phyloP scores from a whole-genome alignment of 805 yeast genomes.

The Pichia eremophila region DNA sequence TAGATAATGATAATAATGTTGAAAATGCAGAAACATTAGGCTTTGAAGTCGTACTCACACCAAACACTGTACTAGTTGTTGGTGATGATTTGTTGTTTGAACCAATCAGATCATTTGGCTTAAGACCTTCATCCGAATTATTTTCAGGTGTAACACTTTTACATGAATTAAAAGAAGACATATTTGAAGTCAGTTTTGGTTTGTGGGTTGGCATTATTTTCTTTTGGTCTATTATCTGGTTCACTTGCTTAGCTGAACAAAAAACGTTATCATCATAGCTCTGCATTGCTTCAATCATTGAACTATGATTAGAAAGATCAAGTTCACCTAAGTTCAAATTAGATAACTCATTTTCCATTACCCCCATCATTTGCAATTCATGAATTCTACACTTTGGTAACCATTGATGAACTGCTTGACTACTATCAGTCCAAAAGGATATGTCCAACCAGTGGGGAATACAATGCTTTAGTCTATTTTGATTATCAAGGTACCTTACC shows the following conservation, averaged over 20 bases:
- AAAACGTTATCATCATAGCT: slow-evolving; percentile 46
- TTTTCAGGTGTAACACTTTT: not conserved
- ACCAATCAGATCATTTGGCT: slow-evolving; percentile 15
- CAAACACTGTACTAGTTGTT: slow-evolving; percentile 26
- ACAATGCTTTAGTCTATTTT: slow-evolving; percentile 50
- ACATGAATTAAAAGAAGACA: not conserved
- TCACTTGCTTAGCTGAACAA: not conserved
- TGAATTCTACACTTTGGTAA: slow-evolving; percentile 91
- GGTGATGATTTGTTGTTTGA: slow-evolving; percentile 22
- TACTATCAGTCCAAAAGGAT: slow-evolving; percentile 71
- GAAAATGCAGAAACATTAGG: slow-evolving; percentile 32
- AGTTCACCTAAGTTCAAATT: slow-evolving; percentile 59
- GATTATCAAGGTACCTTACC: slow-evolving; percentile 56
- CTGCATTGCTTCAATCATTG: slow-evolving; percentile 54
- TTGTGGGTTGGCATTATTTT: not conserved
- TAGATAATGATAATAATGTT: slow-evolving; percentile 27
- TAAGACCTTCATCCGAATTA: slow-evolving; percentile 8
- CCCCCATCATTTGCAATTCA: slow-evolving; percentile 96
- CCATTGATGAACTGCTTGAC: slow-evolving; percentile 53
- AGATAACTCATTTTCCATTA: slow-evolving; percentile 82
- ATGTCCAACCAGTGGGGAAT: slow-evolving; percentile 95
- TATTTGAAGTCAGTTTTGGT: not conserved
- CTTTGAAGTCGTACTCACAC: slow-evolving; percentile 27
- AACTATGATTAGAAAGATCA: slow-evolving; percentile 23
- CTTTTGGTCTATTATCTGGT: not conserved